Evolutionary conservation across 352 stramenopile species (phyloP).

Genomic region (Pythium chondricola): DNA sequence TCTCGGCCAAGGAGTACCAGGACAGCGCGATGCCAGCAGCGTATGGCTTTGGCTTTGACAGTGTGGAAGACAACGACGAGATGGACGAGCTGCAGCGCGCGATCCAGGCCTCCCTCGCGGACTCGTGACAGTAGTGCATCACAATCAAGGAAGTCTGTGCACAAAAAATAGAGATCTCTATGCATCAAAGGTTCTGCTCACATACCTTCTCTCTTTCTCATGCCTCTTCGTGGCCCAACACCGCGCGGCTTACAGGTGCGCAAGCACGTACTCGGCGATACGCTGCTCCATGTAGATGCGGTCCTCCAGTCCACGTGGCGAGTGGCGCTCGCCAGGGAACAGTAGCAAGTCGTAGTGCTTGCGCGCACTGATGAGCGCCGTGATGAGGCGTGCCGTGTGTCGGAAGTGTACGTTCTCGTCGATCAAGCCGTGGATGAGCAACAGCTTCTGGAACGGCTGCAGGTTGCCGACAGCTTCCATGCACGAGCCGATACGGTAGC

Average conservation of each 20-base stretch:
- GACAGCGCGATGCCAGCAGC: not conserved
- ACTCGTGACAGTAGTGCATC: constrained; percentile 22
- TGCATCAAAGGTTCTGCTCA: not conserved
- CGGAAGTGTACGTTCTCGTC: constrained; percentile 99
- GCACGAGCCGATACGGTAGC: constrained; percentile 87
- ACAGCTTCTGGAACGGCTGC: constrained; percentile 80
- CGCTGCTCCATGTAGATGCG: constrained; percentile 95
- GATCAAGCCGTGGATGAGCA: constrained; percentile 96
- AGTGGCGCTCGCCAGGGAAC: constrained; percentile 96
- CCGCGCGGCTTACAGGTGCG: constrained; percentile 49
- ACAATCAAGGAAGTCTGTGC: not conserved
- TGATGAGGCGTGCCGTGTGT: constrained; percentile 96
- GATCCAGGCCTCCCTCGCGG: constrained; percentile 71
- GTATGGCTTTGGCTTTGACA: constrained; percentile 1
- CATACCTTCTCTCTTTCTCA: not conserved
- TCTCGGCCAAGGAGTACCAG: constrained; percentile 56
- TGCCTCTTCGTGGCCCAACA: not conserved
- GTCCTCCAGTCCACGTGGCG: constrained; percentile 88
- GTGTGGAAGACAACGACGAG: constrained; percentile 37
- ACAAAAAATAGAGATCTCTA: not conserved
- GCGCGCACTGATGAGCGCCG: constrained; percentile 89
- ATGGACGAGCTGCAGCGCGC: constrained; percentile 74
- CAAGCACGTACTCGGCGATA: constrained; percentile 84
- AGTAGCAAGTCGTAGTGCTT: constrained; percentile 97
- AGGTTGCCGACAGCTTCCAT: constrained; percentile 93